phyloP scores from a whole-genome alignment of 225 moss, liverwort and hornwort genomes.

The Anthoceros angustus region DNA sequence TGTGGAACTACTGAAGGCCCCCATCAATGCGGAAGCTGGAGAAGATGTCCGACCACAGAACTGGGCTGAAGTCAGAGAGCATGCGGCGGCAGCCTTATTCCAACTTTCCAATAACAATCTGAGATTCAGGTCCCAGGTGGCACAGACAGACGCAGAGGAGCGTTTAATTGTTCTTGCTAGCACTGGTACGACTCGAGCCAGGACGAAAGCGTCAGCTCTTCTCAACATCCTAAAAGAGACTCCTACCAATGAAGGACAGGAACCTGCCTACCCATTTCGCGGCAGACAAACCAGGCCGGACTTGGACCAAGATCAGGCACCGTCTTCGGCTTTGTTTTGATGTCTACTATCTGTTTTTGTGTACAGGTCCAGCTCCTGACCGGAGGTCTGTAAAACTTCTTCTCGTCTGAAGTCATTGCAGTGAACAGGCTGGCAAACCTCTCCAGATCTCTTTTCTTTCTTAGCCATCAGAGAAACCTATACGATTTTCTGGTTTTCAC shows the following conservation, averaged over 20 bases:
- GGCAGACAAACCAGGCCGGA: neutral
- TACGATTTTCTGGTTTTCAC: no score
- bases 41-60: constrained; percentile 18
- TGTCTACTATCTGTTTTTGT: neutral
- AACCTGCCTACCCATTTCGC: neutral
- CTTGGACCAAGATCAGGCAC: neutral
- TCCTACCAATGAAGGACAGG: constrained; percentile 8
- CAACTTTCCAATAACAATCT: constrained; percentile 61
- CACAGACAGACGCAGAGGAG: constrained; percentile 55
- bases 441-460: no score
- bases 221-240: constrained; percentile 43
- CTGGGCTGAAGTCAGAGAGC: constrained; percentile 62
- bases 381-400: no score
- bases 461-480: no score
- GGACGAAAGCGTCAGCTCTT: constrained; percentile 59
- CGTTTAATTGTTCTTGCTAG: constrained; percentile 40
- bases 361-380: no score
- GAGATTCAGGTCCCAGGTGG: constrained; percentile 69
- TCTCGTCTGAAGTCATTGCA: no score
- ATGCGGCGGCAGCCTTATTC: constrained; percentile 68
- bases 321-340: neutral
- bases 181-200: constrained; percentile 57
- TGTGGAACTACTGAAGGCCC: constrained; percentile 39
- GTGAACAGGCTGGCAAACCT: no score
- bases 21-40: constrained; percentile 15